A percentile compares a stretch with the other conserved stretches of the same genome.
phyloP scores from a whole-genome alignment of 116 monocot genomes.

The Trichopus zeylanicus region DNA sequence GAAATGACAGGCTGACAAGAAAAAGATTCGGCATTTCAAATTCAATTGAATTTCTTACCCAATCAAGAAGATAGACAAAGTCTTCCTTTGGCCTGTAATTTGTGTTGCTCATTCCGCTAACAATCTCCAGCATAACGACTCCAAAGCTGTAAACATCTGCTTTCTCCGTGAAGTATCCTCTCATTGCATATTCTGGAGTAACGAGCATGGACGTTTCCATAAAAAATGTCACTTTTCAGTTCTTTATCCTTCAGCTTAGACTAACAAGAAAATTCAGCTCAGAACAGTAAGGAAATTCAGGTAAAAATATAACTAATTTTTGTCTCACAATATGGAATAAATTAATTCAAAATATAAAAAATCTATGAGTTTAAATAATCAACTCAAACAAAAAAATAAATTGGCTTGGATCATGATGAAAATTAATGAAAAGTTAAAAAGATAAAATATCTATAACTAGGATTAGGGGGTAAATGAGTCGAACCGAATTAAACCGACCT shows the following conservation, averaged over 20 bases:
- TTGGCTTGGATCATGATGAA: too few relatives aligned
- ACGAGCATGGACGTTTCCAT: background rate
- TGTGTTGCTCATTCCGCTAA: conserved; percentile 34
- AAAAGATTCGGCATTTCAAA: background rate
- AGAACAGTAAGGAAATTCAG: too few relatives aligned
- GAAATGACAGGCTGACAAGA: background rate
- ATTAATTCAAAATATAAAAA: too few relatives aligned
- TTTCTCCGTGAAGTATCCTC: conserved; percentile 33
- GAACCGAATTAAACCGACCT: too few relatives aligned
- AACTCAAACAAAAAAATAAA: too few relatives aligned
- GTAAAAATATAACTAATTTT: too few relatives aligned
- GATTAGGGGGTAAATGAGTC: too few relatives aligned
- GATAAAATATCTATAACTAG: too few relatives aligned
- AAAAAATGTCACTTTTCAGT: background rate
- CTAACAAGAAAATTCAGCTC: too few relatives aligned
- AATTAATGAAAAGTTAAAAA: too few relatives aligned
- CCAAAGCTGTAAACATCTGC: conserved; percentile 56
- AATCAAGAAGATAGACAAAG: conserved; percentile 29
- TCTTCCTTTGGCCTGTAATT: conserved; percentile 16
- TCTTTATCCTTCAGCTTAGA: background rate
- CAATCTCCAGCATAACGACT: conserved; percentile 29
- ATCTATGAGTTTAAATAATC: too few relatives aligned
- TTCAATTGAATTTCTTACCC: conserved; percentile 10
- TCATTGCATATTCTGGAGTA: conserved; percentile 30
- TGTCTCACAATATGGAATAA: too few relatives aligned